Base-by-base conservation (phyloP, 768 basidiomycete species). In the Phaffia australis region DNA sequence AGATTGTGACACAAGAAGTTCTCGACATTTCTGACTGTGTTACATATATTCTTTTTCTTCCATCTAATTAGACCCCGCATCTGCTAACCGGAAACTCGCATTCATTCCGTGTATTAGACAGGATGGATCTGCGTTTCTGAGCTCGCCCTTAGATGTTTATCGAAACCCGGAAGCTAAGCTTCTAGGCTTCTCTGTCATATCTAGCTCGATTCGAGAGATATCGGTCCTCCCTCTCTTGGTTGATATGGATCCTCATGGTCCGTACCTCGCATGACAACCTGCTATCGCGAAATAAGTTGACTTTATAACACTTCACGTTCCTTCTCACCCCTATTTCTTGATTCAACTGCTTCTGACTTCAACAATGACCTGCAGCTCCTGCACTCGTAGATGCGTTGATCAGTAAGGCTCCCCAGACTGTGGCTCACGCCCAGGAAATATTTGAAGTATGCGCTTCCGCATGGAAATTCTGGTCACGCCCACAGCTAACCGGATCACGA, bases 61-160 rank as follows among this genome's bases (percentile, higher is more conserved):
- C 87, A 69, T 78, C 82, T 54, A 80, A 83, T n/a, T 73, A 77
- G 18, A 72, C 80, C 16, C 87, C 83, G 69, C 76, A 27, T 58
- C 67, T 9, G 51, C 42, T 11, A 63, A 46, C 11, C 67, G 79
- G 4, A 77, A 84, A 29, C 73, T 87, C 11, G 78, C 86, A 0
- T 99, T 88, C 77, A 83, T 99, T 55, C 94, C 94, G 0, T 84
- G 90, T 2, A 71, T 83, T 2, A 78, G 81, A 21, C 78, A 80
- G 6, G 78, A 80, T 19, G 81, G 80, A n/a, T 70, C 76, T 19
- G 69, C 71, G 1, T 80, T 81, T 65, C 73, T 89, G 67, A 85
- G 83, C 1, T 83, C 80, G 51, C 83, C 85, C 18, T 79, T 80
- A 71, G 85, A 89, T 74, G 89, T 91, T 0, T 91, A 85, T 72